Evolutionary conservation across 345 rosid species (phyloP).

Genomic region (Eutrema heterophyllum): DNA sequence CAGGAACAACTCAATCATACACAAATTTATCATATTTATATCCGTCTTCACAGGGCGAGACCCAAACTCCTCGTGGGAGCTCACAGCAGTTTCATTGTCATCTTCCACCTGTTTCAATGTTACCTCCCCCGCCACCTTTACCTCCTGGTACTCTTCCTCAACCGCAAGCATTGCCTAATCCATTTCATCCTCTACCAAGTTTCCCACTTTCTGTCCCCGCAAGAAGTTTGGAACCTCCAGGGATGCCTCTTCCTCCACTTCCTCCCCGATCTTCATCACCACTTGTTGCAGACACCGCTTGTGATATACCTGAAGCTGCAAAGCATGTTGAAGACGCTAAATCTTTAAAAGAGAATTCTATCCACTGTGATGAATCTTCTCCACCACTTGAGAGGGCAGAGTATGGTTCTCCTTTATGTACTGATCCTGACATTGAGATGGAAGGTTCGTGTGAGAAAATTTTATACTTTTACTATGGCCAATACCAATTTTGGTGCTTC

Average conservation of each 20-base stretch:
- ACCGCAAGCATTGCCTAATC: conserved; percentile 13
- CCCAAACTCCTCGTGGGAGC: neutral
- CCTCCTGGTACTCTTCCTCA: conserved; percentile 12
- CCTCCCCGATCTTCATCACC: conserved; percentile 35
- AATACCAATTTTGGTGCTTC: neutral
- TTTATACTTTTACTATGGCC: neutral
- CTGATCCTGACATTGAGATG: conserved; percentile 86
- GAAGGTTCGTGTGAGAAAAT: conserved; percentile 50
- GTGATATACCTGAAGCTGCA: neutral
- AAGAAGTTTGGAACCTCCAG: conserved; percentile 22
- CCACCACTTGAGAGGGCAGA: conserved; percentile 42
- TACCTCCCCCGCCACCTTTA: conserved; percentile 35
- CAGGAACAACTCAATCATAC: conserved; percentile 29
- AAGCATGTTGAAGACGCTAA: conserved; percentile 16
- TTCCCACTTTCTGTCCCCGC: conserved; percentile 1
- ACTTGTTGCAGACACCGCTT: neutral
- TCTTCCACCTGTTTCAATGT: conserved; percentile 29
- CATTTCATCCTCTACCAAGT: conserved; percentile 33
- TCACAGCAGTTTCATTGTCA: conserved; percentile 30
- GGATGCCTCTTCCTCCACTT: conserved; percentile 29
- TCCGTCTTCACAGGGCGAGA: conserved; percentile 28
- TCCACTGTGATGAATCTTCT: conserved; percentile 15
- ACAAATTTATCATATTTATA: neutral
- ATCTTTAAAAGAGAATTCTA: conserved; percentile 8
- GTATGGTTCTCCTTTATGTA: conserved; percentile 25